Conservation (phyloP, 148 eudicot genomes). For the Vaccinium myrtillus region DNA sequence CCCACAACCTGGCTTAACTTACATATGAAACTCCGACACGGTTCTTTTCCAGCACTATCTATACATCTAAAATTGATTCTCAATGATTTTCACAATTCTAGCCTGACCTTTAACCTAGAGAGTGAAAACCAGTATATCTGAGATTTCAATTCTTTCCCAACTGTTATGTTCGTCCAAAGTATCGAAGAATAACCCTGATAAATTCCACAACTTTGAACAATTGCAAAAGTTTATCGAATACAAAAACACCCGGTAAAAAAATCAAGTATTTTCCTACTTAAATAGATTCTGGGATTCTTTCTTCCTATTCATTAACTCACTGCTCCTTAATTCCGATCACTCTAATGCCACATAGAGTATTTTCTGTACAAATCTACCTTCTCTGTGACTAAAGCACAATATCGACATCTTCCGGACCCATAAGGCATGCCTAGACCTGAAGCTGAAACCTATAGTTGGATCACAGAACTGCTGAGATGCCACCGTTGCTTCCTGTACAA, state of each 20-base stretch:
- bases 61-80: neutral
- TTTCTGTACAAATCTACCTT: neutral
- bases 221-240: too few species aligned
- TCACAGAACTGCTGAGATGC: neutral
- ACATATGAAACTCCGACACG: neutral
- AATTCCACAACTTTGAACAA: neutral
- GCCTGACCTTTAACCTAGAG: neutral
- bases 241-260: neutral
- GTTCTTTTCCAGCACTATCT: neutral
- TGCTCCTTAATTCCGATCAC: neutral
- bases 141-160: neutral
- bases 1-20: neutral
- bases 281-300: neutral
- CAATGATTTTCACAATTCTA: neutral
- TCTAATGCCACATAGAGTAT: neutral
- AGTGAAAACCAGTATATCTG: neutral
- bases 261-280: neutral
- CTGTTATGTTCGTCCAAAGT: neutral
- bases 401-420: neutral
- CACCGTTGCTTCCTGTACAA: neutral
- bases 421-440: neutral
- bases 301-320: neutral
- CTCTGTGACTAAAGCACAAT: neutral
- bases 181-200: neutral
- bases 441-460: neutral